Percentiles rank a stretch among this genome's conserved stretches.
Evolutionary conservation across 2,329 filamentous ascomycete species (phyloP).

Genomic region (Exophiala oligosperma): DNA sequence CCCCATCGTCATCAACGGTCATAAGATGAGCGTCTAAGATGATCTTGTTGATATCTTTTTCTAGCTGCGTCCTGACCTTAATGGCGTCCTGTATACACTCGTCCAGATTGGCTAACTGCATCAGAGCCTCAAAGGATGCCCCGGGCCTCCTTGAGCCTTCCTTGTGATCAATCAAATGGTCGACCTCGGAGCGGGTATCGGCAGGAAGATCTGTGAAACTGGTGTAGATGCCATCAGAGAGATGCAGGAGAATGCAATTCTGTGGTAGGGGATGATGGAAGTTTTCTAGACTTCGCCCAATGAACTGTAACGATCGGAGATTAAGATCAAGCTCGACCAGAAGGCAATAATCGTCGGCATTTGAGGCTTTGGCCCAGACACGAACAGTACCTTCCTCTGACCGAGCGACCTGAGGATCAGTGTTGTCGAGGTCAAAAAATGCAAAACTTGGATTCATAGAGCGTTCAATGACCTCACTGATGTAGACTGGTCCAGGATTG

Average conservation of each 20-base stretch:
- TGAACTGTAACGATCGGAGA: constrained; percentile 72
- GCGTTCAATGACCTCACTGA: constrained; percentile 77
- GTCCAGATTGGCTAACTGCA: constrained; percentile 84
- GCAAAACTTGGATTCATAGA: constrained; percentile 91
- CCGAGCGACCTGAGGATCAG: constrained; percentile 65
- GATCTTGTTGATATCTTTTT: constrained; percentile 69
- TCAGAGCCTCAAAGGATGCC: constrained; percentile 82
- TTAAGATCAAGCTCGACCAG: constrained; percentile 73
- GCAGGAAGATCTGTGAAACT: constrained; percentile 66
- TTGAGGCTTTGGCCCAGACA: constrained; percentile 68
- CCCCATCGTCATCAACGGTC: constrained; percentile 41
- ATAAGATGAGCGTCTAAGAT: constrained; percentile 18
- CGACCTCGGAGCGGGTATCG: constrained; percentile 26
- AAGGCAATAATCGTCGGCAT: constrained; percentile 58
- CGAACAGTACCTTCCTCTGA: constrained; percentile 65
- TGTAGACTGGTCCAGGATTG: constrained; percentile 74
- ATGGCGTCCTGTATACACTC: constrained; percentile 89
- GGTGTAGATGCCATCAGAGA: constrained; percentile 83
- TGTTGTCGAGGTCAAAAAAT: constrained; percentile 72
- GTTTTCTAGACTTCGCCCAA: constrained; percentile 64
- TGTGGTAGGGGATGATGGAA: constrained; percentile 73
- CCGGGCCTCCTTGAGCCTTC: constrained; percentile 42
- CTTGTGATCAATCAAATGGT: constrained; percentile 16
- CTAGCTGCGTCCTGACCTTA: constrained; percentile 70
- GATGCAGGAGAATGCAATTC: constrained; percentile 83